These are phyloP conservation scores for Piloderma croceum DNA, from an alignment of 768 basidiomycete genomes.

Conservation along the genomic window DNA sequence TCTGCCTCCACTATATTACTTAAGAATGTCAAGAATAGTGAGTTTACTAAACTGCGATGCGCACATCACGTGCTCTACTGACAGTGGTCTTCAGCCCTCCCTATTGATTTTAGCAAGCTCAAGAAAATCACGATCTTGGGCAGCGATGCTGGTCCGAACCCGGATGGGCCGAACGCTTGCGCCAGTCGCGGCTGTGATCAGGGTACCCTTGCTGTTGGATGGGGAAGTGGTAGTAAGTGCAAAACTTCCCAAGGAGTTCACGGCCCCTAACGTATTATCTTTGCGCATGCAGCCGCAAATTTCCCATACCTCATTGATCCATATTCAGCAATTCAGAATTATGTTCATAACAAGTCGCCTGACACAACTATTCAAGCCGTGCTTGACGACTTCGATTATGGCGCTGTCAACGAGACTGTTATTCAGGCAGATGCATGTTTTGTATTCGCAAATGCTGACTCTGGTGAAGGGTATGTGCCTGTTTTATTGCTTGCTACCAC, in stretches of 20 bases:
- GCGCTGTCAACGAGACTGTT: slow-evolving; percentile 41
- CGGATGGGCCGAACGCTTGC: slow-evolving; percentile 36
- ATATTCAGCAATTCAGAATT: neutral
- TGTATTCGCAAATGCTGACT: slow-evolving; percentile 79
- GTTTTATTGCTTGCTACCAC: no score
- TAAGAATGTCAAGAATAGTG: slow-evolving; percentile 33
- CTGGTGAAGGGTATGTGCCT: slow-evolving; percentile 55
- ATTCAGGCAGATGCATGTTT: slow-evolving; percentile 56
- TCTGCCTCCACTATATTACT: slow-evolving; percentile 41
- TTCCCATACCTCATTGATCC: slow-evolving; percentile 3
- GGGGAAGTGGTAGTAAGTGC: slow-evolving; percentile 5
- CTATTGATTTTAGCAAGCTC: slow-evolving; percentile 45
- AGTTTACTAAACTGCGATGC: neutral
- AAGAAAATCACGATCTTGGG: slow-evolving; percentile 26
- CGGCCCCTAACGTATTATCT: no score
- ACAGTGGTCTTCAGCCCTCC: slow-evolving; percentile 31
- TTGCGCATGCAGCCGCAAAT: slow-evolving; percentile 1
- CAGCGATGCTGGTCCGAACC: slow-evolving; percentile 32
- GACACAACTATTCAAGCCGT: neutral
- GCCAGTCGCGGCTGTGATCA: slow-evolving; percentile 21
- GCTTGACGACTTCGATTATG: slow-evolving; percentile 64
- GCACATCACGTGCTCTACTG: neutral
- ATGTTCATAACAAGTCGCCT: neutral
- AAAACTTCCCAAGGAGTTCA: no score
- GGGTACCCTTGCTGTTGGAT: slow-evolving; percentile 19